phyloP scores from a whole-genome alignment of 441 rosid genomes.

The Gossypium trilobum region DNA sequence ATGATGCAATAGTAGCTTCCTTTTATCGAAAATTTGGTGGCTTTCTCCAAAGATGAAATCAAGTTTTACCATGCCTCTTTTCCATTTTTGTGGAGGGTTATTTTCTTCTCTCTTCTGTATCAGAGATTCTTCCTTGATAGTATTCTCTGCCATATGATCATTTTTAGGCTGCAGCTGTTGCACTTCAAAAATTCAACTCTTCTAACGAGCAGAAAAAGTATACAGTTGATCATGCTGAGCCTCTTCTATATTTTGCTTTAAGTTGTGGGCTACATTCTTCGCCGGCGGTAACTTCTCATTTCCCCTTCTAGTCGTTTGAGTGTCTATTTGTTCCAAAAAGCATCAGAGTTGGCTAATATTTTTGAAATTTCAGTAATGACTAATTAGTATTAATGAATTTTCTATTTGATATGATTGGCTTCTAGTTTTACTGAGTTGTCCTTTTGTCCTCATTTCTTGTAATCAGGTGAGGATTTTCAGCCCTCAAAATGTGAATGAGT shows the following conservation, averaged over 20 bases:
- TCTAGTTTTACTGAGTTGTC: neutral
- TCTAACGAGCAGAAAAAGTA: conserved; percentile 39
- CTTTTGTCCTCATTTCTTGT: neutral
- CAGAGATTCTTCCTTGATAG: conserved; percentile 3
- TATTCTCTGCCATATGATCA: neutral
- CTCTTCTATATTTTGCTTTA: conserved; percentile 51
- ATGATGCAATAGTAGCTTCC: neutral
- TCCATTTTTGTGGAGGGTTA: neutral
- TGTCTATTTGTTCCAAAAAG: neutral
- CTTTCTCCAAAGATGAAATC: neutral
- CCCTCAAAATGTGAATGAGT: conserved; percentile 37
- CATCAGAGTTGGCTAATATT: neutral
- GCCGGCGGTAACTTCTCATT: conserved; percentile 46
- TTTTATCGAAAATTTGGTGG: neutral
- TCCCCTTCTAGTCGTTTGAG: neutral
- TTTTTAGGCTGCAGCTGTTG: neutral
- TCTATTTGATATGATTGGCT: neutral
- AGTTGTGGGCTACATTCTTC: conserved; percentile 65
- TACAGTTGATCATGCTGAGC: conserved; percentile 53
- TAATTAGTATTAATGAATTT: neutral
- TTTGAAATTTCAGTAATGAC: neutral
- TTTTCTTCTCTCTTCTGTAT: neutral
- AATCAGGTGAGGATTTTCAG: conserved; percentile 53
- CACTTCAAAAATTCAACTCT: conserved; percentile 21
- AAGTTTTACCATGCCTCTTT: neutral